Base-by-base conservation (phyloP, 768 basidiomycete species). In the Mycena olivaceomarginata region DNA sequence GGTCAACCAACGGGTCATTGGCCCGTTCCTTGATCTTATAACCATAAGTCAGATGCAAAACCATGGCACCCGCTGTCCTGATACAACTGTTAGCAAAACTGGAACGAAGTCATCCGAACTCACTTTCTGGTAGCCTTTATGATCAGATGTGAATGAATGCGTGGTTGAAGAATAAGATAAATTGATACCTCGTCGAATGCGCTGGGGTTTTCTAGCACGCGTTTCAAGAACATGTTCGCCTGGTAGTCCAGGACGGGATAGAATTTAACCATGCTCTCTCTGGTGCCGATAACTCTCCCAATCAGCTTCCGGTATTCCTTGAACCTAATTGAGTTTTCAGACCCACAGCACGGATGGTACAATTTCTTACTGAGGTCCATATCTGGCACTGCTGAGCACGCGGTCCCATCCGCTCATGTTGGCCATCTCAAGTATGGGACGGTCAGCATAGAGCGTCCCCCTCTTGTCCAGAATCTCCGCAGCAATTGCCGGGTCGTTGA, bases 31-130 rank as follows among this genome's bases (percentile, higher is more conserved):
- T 78, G 43, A 89, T 85, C 56, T 85, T 81, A 75, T 89, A 89
- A 4, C 89, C 89, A 80, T 90, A 86, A 0, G 89, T 85, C 20
- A 89, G 87, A 22, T 86, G 86, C 37, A 90, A 83, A 56, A 90
- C 89, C 68, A 89, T 87, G 9, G 88, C 86, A 4, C 87, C 88
- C 16, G 87, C 86, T 2, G 90, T 91, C 64, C 86, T 87, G 40
- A 40, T 57, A 60, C 22, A 9, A 13, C 13, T 40, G 39, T 31
- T 39, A 2, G 15, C 16, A 25, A 51, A 31, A 78, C 37, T 79
- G 31, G 15, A 41, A 20, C 16, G 41, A 53, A 18, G 18, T 22
- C 37, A 25, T 12, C 39, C 39, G 4, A 70, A 66, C 51, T 6
- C 57, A 82, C 87, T 79, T 81, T 88, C 89, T 82, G 18, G 67